Evolutionary conservation across 192 early-diverging fungal species (phyloP), one percentile per base, ranked within the genome.

Genomic region (Coemansia guatemalensis): DNA sequence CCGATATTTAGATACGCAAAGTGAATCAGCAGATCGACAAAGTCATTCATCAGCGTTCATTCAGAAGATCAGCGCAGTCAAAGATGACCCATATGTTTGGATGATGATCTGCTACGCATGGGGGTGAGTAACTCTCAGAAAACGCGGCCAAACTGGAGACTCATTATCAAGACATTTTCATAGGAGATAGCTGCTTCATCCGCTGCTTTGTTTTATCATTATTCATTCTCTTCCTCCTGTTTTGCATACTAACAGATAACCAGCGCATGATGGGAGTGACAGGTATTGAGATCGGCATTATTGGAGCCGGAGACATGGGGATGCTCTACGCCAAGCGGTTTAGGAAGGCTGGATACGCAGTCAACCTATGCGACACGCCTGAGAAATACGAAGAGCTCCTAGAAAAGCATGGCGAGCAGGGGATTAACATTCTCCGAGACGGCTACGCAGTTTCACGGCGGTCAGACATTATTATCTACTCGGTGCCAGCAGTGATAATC

Each of bases 301-400:
- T 98, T 55, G 96, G 96, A 26, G 87, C 88, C 68, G 95, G 96
- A 53, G 95, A 93, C 70, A 99, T 99, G 95, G 96, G 95, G 35
- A 83, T 85, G 58, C 86, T 97, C 32, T 99, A 97, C 63, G 94
- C 92, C 1, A 74, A 74, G 20, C 79, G 72, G 48, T 87, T 97
- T 51, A 56, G 70, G n/a, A 64, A 82, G 35, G 87, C 88, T 12
- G 94, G 94, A 8, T 97, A 82, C 41, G 56, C 88, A 22, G 87
- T 99, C 32, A 89, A 94, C 67, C 84, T 95, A 21, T 96, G 94
- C 73, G 97, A 99, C 75, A 75, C 89, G 50, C 95, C 94, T 8
- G 71, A 81, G 14, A 84, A 83, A 9, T 93, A 88, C 64, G 87
- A 90, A 8, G 61, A 82, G n/a, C 72, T 99, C 17, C 60, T 80